These are phyloP conservation scores for Candida manassasensis DNA, from an alignment of 805 yeast species.

Conservation along the genomic window DNA sequence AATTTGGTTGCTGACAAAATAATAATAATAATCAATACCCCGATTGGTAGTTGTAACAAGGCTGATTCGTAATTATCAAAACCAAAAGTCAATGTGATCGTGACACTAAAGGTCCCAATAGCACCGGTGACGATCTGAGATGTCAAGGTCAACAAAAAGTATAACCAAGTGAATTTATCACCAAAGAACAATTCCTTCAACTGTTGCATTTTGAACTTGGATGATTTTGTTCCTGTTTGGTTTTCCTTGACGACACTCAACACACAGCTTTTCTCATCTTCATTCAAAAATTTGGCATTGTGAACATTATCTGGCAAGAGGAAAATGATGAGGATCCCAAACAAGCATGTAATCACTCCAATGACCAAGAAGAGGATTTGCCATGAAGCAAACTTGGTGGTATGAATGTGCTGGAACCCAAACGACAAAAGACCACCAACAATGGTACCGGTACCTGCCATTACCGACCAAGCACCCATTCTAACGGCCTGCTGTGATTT, in stretches of 20 bases:
- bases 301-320: constrained; percentile 49
- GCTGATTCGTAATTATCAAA: constrained; percentile 42
- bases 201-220: constrained; percentile 41
- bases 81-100: constrained; percentile 50
- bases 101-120: constrained; percentile 48
- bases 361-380: constrained; percentile 55
- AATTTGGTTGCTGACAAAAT: constrained; percentile 29
- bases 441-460: constrained; percentile 53
- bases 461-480: constrained; percentile 55
- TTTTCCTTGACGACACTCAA: constrained; percentile 43
- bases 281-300: constrained; percentile 31
- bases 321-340: constrained; percentile 42
- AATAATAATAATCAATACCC: constrained; percentile 40
- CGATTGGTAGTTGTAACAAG: constrained; percentile 54
- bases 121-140: constrained; percentile 50
- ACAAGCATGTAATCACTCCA: constrained; percentile 48
- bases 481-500: constrained; percentile 47
- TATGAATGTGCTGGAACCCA: constrained; percentile 48
- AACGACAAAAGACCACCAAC: constrained; percentile 43
- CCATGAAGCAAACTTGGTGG: constrained; percentile 47
- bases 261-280: constrained; percentile 37
- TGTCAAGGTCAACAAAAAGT: constrained; percentile 40
- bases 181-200: constrained; percentile 41
- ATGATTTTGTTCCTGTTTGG: constrained; percentile 50
- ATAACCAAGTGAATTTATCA: constrained; percentile 49